Percentiles rank a stretch among this genome's conserved stretches.
Evolutionary conservation across 305 asterid species (phyloP).

Genomic region (Plantago coronopus): DNA sequence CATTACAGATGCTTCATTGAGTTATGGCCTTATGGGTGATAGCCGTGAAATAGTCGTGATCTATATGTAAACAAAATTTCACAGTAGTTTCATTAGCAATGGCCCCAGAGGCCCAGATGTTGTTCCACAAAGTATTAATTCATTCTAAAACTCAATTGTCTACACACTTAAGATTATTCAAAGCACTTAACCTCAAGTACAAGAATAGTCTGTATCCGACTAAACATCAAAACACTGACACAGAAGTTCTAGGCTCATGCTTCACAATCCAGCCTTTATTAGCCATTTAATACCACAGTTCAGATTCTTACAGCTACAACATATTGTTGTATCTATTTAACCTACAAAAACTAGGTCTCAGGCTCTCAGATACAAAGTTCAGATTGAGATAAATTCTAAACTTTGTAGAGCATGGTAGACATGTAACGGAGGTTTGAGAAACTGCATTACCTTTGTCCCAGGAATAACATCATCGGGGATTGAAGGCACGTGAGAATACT

Average conservation of each 20-base stretch:
- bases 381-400: not conserved
- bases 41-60: slow-evolving; percentile 7
- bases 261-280: not conserved
- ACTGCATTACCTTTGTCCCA: slow-evolving; percentile 68
- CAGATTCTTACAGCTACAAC: too few species aligned
- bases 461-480: slow-evolving; percentile 65
- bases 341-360: slow-evolving; percentile 13
- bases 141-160: slow-evolving; percentile 8
- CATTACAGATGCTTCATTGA: slow-evolving; percentile 8
- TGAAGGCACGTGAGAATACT: slow-evolving; percentile 61
- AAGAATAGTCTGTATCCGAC: not conserved
- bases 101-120: slow-evolving; percentile 17
- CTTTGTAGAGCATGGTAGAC: not conserved
- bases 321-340: too few species aligned
- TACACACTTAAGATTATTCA: slow-evolving; percentile 3
- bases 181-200: not conserved
- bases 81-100: too few species aligned
- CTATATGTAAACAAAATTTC: not conserved
- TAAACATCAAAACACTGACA: slow-evolving; percentile 1
- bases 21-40: slow-evolving; percentile 20
- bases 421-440: slow-evolving; percentile 9
- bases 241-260: not conserved
- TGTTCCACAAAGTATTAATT: not conserved
- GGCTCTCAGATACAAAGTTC: slow-evolving; percentile 6
- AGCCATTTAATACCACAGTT: too few species aligned